Evolutionary conservation across 2,329 filamentous ascomycete genomes (phyloP), one percentile per base, ranked within the genome.

Genomic region (Colletotrichum sp.): DNA sequence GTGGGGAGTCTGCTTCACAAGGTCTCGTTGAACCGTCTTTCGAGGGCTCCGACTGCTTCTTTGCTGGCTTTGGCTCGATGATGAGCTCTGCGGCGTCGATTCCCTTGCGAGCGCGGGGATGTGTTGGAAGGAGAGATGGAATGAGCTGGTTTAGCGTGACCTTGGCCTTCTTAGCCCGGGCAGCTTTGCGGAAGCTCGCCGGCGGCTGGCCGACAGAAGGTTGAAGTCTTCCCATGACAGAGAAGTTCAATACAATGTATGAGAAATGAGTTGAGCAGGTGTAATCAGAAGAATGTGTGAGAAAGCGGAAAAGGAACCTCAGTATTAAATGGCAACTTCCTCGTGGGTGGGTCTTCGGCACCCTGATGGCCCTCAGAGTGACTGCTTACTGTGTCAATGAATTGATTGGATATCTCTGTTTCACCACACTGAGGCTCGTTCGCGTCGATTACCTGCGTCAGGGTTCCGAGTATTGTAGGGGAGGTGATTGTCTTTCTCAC

Each of bases 61-160:
- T 16, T n/a, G n/a, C n/a, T 39, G 73, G 71, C 6, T 80, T 78
- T 2, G 82, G 84, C 21, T 86, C 82, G 8, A 84, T 34, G 18
- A 88, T 84, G 67, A 93, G 83, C 78, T 92, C 88, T 2, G 89
- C 88, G 1, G 84, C 81, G 2, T 91, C 88, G 34, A 90, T 84
- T 2, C 92, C 92, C 60, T 85, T 85, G n/a, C 87, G 87, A 1
- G 92, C 91, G 66, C 90, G 87, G 16, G 90, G 84, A 78, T 90
- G 89, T 4, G 88, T 86, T 1, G 86, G 82, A 3, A 93, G 83
- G 10, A 93, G 83, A 0, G 89, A 84, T 3, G 92, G 92, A 13
- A 93, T 89, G n/a, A 87, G 85, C 79, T 89, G 90, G 81, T 92
- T 92, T 75, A 93, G 82, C 4, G 91, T 92, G 10, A 89, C 85